Base-by-base conservation (phyloP, 164 flowering plant genomes). In the Dillenia turbinata region DNA sequence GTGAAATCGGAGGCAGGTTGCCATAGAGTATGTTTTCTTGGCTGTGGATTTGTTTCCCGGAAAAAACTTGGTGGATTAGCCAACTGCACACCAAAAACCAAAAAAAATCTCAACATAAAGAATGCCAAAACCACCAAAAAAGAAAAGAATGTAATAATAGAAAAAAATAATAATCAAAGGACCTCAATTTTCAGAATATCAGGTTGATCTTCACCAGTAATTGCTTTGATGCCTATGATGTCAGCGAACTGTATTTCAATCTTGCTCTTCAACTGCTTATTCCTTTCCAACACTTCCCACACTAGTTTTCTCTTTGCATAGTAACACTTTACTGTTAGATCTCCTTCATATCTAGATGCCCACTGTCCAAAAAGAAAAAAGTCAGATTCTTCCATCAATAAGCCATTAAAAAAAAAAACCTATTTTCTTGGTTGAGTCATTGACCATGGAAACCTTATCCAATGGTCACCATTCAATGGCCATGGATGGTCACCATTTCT, bases 141-240 rank as follows among this genome's bases (percentile, higher is more conserved):
- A 11, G 51, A 40, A 5, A 11, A n/a, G 13, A 12, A 17, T 15
- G 2, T 3, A 52, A 16, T 26, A 15, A 46, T 19, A 9, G 14
- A 33, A 17, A 15, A 15, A 15, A 33, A 14, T 2, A 16, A 51
- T 59, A 26, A 57, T 19, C 24, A 8, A n/a, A 9, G 6, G 40
- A 81, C 87, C 85, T 83, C 87, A 60, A 83, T 47, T 44, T 80
- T 75, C 0, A 83, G 71, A 56, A 75, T 63, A 40, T 71, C 83
- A 5, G 71, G 73, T 19, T 66, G 15, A 15, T 75, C 48, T 5
- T 70, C 75, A 16, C 12, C 14, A 1, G 58, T 19, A 12, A 8
- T 14, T 17, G 82, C 80, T 48, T 64, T 62, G 0, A 81, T 70
- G 0, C 57, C 78, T 14, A 66, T 12, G 9, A 83, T 79, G 33